Evolutionary conservation across 2,329 filamentous ascomycete genomes (phyloP).

Genomic region (Didymellaceae sp.): DNA sequence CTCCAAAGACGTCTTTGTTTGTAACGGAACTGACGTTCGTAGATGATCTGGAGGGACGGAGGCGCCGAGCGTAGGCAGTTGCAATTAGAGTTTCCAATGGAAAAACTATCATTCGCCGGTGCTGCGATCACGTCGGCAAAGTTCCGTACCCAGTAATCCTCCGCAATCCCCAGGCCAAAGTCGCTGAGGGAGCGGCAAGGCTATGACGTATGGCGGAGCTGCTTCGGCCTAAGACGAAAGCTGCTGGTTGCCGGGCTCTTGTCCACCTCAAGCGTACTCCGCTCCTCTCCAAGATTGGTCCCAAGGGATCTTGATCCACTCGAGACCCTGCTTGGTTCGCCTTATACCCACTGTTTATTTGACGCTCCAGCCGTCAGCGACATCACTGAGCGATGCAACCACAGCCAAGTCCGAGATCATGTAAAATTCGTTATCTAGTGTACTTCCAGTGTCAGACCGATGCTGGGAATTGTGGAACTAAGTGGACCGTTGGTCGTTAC

Average conservation of each 20-base stretch:
- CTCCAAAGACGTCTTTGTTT: constrained; percentile 2
- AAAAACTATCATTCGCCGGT: constrained; percentile 4
- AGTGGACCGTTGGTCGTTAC: constrained; percentile 27
- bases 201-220: constrained; percentile 32
- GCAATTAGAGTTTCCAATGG: background rate
- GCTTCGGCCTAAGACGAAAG: constrained; percentile 27
- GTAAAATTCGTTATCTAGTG: constrained; percentile 40
- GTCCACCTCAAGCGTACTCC: constrained; percentile 33
- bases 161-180: constrained; percentile 16
- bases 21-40: constrained; percentile 13
- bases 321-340: constrained; percentile 32
- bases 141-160: constrained; percentile 11
- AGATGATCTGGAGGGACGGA: background rate
- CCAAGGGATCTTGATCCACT: constrained; percentile 29
- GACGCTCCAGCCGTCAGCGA: constrained; percentile 32
- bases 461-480: constrained; percentile 27
- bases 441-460: constrained; percentile 35
- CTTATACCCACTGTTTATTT: constrained; percentile 38
- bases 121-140: constrained; percentile 6
- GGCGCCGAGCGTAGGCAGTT: background rate
- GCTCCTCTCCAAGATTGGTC: constrained; percentile 32
- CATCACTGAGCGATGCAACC: constrained; percentile 32
- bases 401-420: constrained; percentile 38
- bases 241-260: constrained; percentile 32
- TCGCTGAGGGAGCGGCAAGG: constrained; percentile 3